Percentiles rank a stretch among this genome's conserved stretches.
Evolutionary conservation across 129 eudicot species (phyloP).

Genomic region (Glebionis coronaria): DNA sequence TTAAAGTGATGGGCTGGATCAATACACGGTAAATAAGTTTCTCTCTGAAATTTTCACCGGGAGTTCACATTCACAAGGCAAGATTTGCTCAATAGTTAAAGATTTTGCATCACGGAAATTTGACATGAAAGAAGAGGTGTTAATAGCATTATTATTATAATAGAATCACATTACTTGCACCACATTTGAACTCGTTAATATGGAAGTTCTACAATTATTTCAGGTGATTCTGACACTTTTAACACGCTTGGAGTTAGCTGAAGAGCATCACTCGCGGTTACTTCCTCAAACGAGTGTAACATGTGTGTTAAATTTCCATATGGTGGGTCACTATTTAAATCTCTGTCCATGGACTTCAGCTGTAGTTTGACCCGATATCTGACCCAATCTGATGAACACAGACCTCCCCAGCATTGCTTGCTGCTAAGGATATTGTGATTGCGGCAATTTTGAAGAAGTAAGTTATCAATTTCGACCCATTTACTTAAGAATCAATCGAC

Average conservation of each 20-base stretch:
- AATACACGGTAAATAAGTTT: no score
- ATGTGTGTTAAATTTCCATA: constrained; percentile 81
- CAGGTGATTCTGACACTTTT: constrained; percentile 88
- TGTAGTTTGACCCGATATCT: constrained; percentile 7
- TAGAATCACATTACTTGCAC: background rate
- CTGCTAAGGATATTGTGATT: constrained; percentile 56
- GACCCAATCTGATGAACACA: constrained; percentile 31
- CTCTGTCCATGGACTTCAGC: background rate
- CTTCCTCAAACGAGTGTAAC: constrained; percentile 82
- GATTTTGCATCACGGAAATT: constrained; percentile 83
- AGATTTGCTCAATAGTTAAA: constrained; percentile 57
- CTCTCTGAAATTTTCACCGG: no score
- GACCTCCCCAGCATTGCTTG: constrained; percentile 84
- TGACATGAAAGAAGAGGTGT: constrained; percentile 98
- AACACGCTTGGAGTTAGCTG: constrained; percentile 96
- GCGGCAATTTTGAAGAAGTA: constrained; percentile 80
- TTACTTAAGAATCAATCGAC: background rate
- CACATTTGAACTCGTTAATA: background rate
- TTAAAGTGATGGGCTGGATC: constrained; percentile 90
- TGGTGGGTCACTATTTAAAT: constrained; percentile 50
- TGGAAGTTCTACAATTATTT: constrained; percentile 9
- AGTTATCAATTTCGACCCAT: constrained; percentile 37
- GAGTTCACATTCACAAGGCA: constrained; percentile 40
- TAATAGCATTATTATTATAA: constrained; percentile 9
- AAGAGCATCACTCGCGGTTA: constrained; percentile 61